Evolutionary conservation across 2,329 filamentous ascomycete genomes (phyloP).

Genomic region (Samsoniella hepiali): DNA sequence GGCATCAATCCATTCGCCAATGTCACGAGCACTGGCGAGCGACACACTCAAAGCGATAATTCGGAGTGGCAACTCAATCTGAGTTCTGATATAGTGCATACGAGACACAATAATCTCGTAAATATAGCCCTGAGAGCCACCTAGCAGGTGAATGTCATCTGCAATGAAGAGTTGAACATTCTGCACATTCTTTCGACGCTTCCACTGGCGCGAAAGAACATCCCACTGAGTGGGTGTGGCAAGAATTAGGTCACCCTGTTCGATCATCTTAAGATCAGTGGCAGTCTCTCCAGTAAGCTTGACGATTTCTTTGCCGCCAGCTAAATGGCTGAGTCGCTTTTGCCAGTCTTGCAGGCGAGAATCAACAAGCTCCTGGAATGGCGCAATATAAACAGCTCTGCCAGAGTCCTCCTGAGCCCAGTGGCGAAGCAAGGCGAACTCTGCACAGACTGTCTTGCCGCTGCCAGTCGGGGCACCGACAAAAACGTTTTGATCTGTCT

Average conservation of each 20-base stretch:
- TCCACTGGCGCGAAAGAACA: conserved; percentile 92
- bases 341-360: conserved; percentile 80
- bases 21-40: conserved; percentile 85
- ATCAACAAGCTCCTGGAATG: conserved; percentile 91
- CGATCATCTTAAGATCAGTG: conserved; percentile 83
- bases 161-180: conserved; percentile 88
- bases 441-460: conserved; percentile 94
- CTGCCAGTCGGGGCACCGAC: conserved; percentile 90
- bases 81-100: conserved; percentile 92
- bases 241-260: conserved; percentile 82
- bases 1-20: conserved; percentile 97
- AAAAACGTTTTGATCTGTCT: conserved; percentile 89
- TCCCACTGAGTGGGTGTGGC: conserved; percentile 97
- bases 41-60: conserved; percentile 90
- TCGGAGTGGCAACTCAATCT: conserved; percentile 79
- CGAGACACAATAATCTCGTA: conserved; percentile 98
- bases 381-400: conserved; percentile 88
- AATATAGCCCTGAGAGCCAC: conserved; percentile 78
- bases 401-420: conserved; percentile 62
- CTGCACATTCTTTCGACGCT: conserved; percentile 91
- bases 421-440: conserved; percentile 85
- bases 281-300: conserved; percentile 93
- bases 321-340: conserved; percentile 66
- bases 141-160: conserved; percentile 91
- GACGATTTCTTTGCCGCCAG: conserved; percentile 83